Base-by-base conservation (phyloP, 371 early-diverging fungal genomes). In the Mortierella sp. region DNA sequence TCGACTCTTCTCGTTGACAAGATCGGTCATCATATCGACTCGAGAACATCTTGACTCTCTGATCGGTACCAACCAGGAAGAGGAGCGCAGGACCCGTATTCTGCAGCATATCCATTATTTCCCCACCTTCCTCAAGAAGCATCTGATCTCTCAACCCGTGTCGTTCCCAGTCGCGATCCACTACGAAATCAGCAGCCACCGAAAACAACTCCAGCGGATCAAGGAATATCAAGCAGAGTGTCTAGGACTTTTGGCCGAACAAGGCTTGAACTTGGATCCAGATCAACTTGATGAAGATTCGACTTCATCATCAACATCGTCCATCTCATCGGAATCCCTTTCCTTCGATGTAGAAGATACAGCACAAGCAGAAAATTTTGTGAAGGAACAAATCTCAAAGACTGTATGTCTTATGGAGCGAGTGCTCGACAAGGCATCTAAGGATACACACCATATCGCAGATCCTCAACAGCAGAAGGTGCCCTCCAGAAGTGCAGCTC, bases 161-260 rank as follows among this genome's bases (percentile, higher is more conserved):
- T 63, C 88, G 11, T 72, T 91, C 24, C 82, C 85, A 37, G 72
- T 88, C 11, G 82, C 83, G 19, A 78, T 85, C 26, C 85, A 83
- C 30, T 84, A 86, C 44, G 93, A 93, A 78, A 83, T 93, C 42
- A 73, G 69, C 0, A 60, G 81, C n/a, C 90, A 90, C 60, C 84
- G 82, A 44, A 70, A 68, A 26, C 72, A 76, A 24, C 69, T 93
- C 26, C 83, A 80, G 14, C 52, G 68, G 14, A 80, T 87, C 21
- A 86, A 87, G 11, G 81, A 86, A 23, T 79, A 83, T 27, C 87
- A 91, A 44, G 91, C 92, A 0, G 86, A 82, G 19, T 85, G 82
- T 46, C 80, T 93, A 24, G 93, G 93, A 8, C 54, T 87, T 24
- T 66, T 87, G 9, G 64, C 86, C 39, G 65, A 76, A 28, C 70